Conservation (phyloP, 306 rosid species). For the Malus orientalis region DNA sequence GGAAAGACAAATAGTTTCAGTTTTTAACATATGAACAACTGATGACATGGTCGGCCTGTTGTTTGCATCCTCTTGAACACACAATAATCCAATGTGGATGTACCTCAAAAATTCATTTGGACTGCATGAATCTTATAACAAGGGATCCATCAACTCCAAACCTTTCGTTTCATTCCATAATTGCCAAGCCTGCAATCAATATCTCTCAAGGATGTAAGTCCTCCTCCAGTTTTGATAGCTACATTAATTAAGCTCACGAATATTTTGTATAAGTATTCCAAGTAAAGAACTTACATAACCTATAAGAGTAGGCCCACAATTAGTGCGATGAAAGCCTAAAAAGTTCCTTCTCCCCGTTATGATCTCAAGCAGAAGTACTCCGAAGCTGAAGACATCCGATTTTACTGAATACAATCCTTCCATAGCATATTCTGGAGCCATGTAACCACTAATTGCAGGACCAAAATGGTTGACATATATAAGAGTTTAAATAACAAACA, state of each 20-base stretch:
- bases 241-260: background rate
- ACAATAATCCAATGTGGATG: background rate
- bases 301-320: background rate
- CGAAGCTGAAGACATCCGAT: slow-evolving; percentile 27
- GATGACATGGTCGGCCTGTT: background rate
- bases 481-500: background rate
- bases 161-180: background rate
- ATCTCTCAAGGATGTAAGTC: background rate
- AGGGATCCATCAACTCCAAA: background rate
- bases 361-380: slow-evolving; percentile 30
- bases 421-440: slow-evolving; percentile 32
- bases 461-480: background rate
- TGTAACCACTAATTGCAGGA: slow-evolving; percentile 26
- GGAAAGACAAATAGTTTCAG: too few relatives aligned
- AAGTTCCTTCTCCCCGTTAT: slow-evolving; percentile 2
- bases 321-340: background rate
- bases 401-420: slow-evolving; percentile 18
- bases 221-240: background rate
- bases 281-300: background rate
- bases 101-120: background rate
- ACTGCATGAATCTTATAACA: background rate
- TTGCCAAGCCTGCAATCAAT: background rate
- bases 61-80: slow-evolving; percentile 43
- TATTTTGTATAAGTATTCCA: too few relatives aligned
- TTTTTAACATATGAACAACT: too few relatives aligned